Evolutionary conservation across 306 rosid species (phyloP), one percentile per base, ranked within the genome.

Genomic region (Malus orientalis): DNA sequence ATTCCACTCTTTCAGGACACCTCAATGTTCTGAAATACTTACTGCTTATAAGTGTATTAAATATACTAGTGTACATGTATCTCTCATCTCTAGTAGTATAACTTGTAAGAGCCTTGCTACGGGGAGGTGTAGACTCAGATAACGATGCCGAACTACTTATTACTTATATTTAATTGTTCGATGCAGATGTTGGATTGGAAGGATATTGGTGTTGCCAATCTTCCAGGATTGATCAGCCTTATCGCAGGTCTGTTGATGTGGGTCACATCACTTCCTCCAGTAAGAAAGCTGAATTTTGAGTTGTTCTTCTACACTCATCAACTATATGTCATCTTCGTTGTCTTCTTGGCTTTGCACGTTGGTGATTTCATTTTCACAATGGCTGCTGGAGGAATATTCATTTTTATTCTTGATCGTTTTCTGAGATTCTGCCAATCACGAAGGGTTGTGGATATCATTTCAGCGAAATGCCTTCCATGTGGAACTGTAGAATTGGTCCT

Each of bases 241-340:
- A 5, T 78, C 40, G 97, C 96, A 47, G 97, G 98, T 58, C 74
- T 95, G 55, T 76, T 95, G 47, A 95, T 95, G 98, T 95, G 98
- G 98, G 80, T 82, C 78, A 95, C 98, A 30, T 95, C 98, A 45
- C 88, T 95, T 71, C 86, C 94, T 49, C 91, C 89, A 67, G 88
- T 92, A 67, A 84, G 98, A 80, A 90, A 74, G 64, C 66, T 87
- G 76, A 87, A 90, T 55, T 95, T 95, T 64, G 98, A 95, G 87
- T 58, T 95, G 84, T 95, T 95, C 84, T 92, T 92, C 89, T 95
- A 92, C 88, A 95, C 97, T 19, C 98, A 95, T 81, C 97, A 95
- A 63, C 83, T 95, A 67, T 95, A 92, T 66, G 76, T 90, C 19
- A 81, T 95, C 78, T 95, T 92, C 40, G 80, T 90, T 38, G 72